A percentile compares a stretch with the other conserved stretches of the same genome.
phyloP scores from a whole-genome alignment of 2,329 filamentous ascomycete genomes.

The Rutstroemia sp. region DNA sequence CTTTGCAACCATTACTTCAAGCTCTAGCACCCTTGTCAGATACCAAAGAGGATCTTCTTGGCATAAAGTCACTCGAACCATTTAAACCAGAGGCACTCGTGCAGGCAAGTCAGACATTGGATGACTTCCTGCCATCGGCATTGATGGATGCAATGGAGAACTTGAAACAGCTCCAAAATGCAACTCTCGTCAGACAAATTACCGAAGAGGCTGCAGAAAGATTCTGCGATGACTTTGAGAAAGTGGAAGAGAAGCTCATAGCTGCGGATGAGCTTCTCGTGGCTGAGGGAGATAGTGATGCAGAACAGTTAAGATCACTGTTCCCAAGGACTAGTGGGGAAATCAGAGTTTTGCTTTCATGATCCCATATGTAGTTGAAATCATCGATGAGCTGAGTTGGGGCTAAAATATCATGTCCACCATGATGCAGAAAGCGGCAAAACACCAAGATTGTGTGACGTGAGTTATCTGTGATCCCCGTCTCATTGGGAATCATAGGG shows the following conservation, averaged over 20 bases:
- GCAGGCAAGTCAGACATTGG: slow-evolving; percentile 65
- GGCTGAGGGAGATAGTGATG: slow-evolving; percentile 19
- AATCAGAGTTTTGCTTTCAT: slow-evolving; percentile 30
- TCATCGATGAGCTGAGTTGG: background rate
- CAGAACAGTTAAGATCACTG: slow-evolving; percentile 22
- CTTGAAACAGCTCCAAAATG: slow-evolving; percentile 65
- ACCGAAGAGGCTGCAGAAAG: slow-evolving; percentile 75
- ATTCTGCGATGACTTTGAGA: slow-evolving; percentile 82
- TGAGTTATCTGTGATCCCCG: too few species aligned
- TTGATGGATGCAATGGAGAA: slow-evolving; percentile 87
- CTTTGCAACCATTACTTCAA: slow-evolving; percentile 56
- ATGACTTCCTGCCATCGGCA: slow-evolving; percentile 87
- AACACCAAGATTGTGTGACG: too few species aligned
- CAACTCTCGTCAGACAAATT: slow-evolving; percentile 62
- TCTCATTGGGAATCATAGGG: too few species aligned
- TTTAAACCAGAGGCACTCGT: slow-evolving; percentile 56
- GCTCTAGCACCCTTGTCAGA: slow-evolving; percentile 36
- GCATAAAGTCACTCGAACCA: slow-evolving; percentile 50
- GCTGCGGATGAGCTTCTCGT: slow-evolving; percentile 45
- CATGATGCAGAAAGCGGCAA: too few species aligned
- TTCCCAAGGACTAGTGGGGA: slow-evolving; percentile 31
- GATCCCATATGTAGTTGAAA: background rate
- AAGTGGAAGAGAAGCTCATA: slow-evolving; percentile 53
- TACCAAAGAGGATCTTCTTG: slow-evolving; percentile 45
- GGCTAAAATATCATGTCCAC: background rate